These are phyloP conservation scores for Sugiyamaella lignohabitans DNA, from an alignment of 805 yeast genomes.

Conservation along the genomic window DNA sequence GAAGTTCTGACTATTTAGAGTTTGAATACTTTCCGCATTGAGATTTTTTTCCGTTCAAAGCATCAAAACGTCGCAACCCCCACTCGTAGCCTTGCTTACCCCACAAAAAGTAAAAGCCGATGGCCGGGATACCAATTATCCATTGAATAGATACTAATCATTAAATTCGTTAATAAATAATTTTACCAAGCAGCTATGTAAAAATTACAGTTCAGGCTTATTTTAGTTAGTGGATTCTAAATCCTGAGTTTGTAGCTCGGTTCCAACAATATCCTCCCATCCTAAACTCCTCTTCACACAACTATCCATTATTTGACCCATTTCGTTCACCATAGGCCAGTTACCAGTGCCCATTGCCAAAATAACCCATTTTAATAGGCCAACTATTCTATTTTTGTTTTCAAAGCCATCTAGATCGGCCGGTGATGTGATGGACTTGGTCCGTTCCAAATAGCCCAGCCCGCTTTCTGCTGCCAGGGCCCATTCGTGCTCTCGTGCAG, in stretches of 20 bases:
- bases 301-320: constrained; percentile 45
- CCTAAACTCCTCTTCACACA: constrained; percentile 53
- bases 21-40: no score
- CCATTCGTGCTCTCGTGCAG: constrained; percentile 26
- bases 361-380: constrained; percentile 35
- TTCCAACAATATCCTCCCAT: constrained; percentile 22
- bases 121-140: no score
- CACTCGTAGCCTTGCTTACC: no score
- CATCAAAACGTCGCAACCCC: no score
- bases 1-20: no score
- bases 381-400: constrained; percentile 44
- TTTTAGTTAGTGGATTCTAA: no score
- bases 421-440: constrained; percentile 3
- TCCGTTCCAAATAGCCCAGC: constrained; percentile 42
- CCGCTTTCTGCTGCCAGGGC: constrained; percentile 41
- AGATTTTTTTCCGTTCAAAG: no score
- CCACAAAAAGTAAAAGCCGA: no score
- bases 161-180: no score
- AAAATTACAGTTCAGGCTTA: no score
- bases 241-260: constrained; percentile 4
- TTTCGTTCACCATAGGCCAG: constrained; percentile 55
- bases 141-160: no score
- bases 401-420: constrained; percentile 27
- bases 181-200: no score
- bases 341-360: constrained; percentile 17